These are phyloP conservation scores for Phytophthora multivora DNA, from an alignment of 352 stramenopile species.

Conservation along the genomic window DNA sequence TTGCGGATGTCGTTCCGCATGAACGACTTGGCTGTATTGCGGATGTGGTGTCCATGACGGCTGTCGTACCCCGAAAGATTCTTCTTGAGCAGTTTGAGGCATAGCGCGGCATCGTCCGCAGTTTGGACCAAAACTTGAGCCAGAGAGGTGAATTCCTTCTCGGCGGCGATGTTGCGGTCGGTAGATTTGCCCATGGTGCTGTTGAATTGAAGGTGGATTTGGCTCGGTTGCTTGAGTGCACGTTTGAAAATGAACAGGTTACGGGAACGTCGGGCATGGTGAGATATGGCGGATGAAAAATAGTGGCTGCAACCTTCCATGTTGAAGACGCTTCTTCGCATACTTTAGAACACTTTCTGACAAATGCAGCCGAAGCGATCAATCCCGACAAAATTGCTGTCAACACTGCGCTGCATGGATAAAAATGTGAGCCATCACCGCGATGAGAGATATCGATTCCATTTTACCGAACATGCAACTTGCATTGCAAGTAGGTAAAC, in stretches of 20 bases:
- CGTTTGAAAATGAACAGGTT: constrained; percentile 17
- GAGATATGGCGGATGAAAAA: constrained; percentile 2
- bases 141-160: constrained; percentile 26
- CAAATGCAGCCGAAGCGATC: no score
- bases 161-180: constrained; percentile 2
- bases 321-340: background rate
- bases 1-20: constrained; percentile 28
- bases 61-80: constrained; percentile 28
- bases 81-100: constrained; percentile 27
- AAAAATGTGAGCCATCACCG: background rate
- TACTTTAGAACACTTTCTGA: background rate
- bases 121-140: constrained; percentile 18
- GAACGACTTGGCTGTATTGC: constrained; percentile 22
- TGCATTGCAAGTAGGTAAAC: no score
- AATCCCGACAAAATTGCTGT: no score
- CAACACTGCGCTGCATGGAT: background rate
- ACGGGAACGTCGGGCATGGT: background rate
- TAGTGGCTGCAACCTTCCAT: constrained; percentile 6
- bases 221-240: constrained; percentile 3
- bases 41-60: constrained; percentile 18
- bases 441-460: background rate
- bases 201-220: background rate
- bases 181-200: constrained; percentile 11
- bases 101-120: constrained; percentile 17
- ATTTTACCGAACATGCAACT: background rate